A percentile compares a stretch with the other conserved stretches of the same genome.
Conservation (phyloP, 2,329 filamentous ascomycete genomes). For the Ampelomyces quisqualis region DNA sequence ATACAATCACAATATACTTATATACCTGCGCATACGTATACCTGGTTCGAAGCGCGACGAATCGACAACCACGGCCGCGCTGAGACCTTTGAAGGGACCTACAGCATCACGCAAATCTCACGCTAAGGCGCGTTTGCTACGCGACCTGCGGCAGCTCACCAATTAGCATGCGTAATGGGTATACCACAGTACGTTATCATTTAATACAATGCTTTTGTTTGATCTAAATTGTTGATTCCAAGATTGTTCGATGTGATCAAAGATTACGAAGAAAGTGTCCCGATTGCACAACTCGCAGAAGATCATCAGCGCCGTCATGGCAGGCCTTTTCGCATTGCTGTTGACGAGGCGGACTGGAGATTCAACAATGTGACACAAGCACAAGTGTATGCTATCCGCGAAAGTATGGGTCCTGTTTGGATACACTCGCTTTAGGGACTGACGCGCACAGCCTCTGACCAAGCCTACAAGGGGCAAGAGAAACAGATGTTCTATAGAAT, state of each 20-base stretch:
- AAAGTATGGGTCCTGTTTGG: slow-evolving; percentile 24
- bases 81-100: too few relatives aligned
- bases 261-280: slow-evolving; percentile 35
- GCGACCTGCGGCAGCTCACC: background rate
- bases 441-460: slow-evolving; percentile 23
- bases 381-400: slow-evolving; percentile 40
- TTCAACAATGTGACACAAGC: slow-evolving; percentile 46
- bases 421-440: background rate
- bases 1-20: too few relatives aligned
- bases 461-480: slow-evolving; percentile 46
- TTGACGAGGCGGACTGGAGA: slow-evolving; percentile 49
- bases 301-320: slow-evolving; percentile 39
- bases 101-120: background rate
- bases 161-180: slow-evolving; percentile 16
- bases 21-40: background rate
- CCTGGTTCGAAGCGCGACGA: too few relatives aligned
- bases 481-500: slow-evolving; percentile 47
- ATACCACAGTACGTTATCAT: slow-evolving; percentile 19
- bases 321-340: slow-evolving; percentile 45
- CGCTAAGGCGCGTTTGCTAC: slow-evolving; percentile 9
- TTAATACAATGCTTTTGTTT: too few relatives aligned
- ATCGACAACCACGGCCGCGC: background rate
- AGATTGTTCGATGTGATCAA: slow-evolving; percentile 45
- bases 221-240: background rate
- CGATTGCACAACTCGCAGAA: slow-evolving; percentile 43